Base-by-base conservation (phyloP, 371 early-diverging fungal species). In the Rhizopus sp. region DNA sequence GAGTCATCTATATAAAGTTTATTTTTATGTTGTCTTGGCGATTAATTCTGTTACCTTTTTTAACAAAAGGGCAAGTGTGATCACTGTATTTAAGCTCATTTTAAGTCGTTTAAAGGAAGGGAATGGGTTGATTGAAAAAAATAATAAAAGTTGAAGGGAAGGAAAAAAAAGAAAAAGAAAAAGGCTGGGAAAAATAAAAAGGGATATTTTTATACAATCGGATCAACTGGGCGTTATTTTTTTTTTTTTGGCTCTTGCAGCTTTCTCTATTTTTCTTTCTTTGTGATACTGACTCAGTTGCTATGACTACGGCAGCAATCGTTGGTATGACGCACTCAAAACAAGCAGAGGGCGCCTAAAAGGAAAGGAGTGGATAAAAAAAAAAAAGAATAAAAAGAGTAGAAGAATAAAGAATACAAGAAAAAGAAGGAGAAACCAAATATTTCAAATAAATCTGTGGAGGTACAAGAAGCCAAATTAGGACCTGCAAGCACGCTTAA, bases 21-120 rank as follows among this genome's bases (percentile, higher is more conserved):
- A 31, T 13, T 12, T 13, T 42, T 17, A n/a, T 29, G 5, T 23
- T 46, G 8, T 23, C 3, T 23, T 5, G 7, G 7, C 8, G 9
- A 46, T 31, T 44, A 8, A 32, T 44, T 37, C 48, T 35, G 17
- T 41, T 64, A 71, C 72, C 68, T 71, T 71, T 64, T 71, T 67
- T 23, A 71, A 59, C 51, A 67, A 52, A 15, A 68, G 57, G 39
- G 72, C 68, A 52, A 71, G 62, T 44, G 72, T 62, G 51, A 71
- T 59, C 32, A 71, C 65, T 9, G 64, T 62, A 53, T 59, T 64
- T n/a, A 68, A 55, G 57, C 68, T 71, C 72, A 71, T 71, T 60
- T 41, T 34, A 37, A 46, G 23, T 32, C 49, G 30, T 40, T 50
- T 31, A 47, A 56, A 62, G 50, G 56, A 61, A 55, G 39, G 61